Conservation (phyloP, 2,329 filamentous ascomycete genomes). For the Chaetomiaceae sp. region DNA sequence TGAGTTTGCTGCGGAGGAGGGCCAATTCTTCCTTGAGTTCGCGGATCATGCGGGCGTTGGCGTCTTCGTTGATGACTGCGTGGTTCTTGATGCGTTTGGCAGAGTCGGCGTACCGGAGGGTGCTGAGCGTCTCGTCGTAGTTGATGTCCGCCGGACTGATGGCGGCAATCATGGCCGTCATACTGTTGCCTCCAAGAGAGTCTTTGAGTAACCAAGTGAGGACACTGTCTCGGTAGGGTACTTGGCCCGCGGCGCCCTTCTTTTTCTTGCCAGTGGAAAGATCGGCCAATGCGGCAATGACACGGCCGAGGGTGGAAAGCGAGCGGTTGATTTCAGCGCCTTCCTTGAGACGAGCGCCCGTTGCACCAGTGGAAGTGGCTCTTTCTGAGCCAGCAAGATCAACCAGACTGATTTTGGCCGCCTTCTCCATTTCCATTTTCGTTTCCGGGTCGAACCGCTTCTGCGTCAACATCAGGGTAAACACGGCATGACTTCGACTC, state of each 20-base stretch:
- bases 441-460: slow-evolving; percentile 88
- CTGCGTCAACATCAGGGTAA: slow-evolving; percentile 92
- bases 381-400: slow-evolving; percentile 97
- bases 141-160: slow-evolving; percentile 99
- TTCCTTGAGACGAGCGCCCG: slow-evolving; percentile 90
- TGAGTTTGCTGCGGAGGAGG: slow-evolving; percentile 80
- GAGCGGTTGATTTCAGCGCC: slow-evolving; percentile 98
- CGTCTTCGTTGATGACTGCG: slow-evolving; percentile 97
- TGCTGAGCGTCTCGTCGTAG: slow-evolving; percentile 95
- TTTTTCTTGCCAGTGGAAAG: slow-evolving; percentile 80
- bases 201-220: slow-evolving; percentile 97
- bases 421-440: slow-evolving; percentile 96
- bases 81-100: slow-evolving; percentile 99
- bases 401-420: slow-evolving; percentile 95
- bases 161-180: slow-evolving; percentile 99
- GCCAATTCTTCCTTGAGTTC: slow-evolving; percentile 94
- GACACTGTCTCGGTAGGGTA: slow-evolving; percentile 95
- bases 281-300: slow-evolving; percentile 93
- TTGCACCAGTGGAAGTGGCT: slow-evolving; percentile 95
- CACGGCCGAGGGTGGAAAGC: slow-evolving; percentile 90
- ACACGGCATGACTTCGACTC: slow-evolving; percentile 96
- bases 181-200: slow-evolving; percentile 94
- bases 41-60: slow-evolving; percentile 97
- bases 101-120: slow-evolving; percentile 91
- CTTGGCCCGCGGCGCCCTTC: slow-evolving; percentile 67